Conservation (phyloP, 108 stramenopile species). For the Bacterosira constricta region DNA sequence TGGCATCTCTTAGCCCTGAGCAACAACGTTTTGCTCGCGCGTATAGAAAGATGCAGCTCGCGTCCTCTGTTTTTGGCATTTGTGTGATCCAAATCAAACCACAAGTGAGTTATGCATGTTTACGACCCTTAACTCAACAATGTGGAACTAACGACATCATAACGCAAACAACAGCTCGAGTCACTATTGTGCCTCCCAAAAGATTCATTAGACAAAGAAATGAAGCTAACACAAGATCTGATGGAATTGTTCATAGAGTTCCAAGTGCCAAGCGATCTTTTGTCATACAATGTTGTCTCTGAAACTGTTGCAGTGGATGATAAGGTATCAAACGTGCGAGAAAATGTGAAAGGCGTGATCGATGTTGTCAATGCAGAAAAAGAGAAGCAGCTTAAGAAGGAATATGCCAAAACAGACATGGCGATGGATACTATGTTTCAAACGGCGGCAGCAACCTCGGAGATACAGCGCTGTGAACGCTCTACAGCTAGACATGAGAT, state of each 20-base stretch:
- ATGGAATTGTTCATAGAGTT: conserved; percentile 83
- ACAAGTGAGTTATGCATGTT: too few species aligned
- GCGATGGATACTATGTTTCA: conserved; percentile 23
- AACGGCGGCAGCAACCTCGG: conserved; percentile 11
- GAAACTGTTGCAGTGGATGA: conserved; percentile 40
- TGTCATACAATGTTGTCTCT: conserved; percentile 72
- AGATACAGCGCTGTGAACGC: too few species aligned
- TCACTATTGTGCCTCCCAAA: conserved; percentile 62
- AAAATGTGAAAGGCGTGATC: conserved; percentile 64
- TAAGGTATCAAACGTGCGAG: conserved; percentile 67
- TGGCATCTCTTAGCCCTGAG: conserved; percentile 82
- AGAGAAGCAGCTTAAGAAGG: conserved; percentile 59
- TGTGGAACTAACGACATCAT: too few species aligned
- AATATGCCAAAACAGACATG: conserved; percentile 58
- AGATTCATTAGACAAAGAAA: conserved; percentile 81
- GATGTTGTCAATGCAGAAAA: conserved; percentile 68
- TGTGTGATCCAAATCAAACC: conserved; percentile 87
- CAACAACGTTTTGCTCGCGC: conserved; percentile 82
- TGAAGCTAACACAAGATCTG: conserved; percentile 83
- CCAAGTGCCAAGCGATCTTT: conserved; percentile 84
- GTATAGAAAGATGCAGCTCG: conserved; percentile 83
- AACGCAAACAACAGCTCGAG: too few species aligned
- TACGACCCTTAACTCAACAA: too few species aligned
- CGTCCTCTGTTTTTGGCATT: conserved; percentile 80
- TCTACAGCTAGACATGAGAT: too few species aligned